Evolutionary conservation across 2,329 filamentous ascomycete species (phyloP).

Genomic region (Botrytis tulipae): DNA sequence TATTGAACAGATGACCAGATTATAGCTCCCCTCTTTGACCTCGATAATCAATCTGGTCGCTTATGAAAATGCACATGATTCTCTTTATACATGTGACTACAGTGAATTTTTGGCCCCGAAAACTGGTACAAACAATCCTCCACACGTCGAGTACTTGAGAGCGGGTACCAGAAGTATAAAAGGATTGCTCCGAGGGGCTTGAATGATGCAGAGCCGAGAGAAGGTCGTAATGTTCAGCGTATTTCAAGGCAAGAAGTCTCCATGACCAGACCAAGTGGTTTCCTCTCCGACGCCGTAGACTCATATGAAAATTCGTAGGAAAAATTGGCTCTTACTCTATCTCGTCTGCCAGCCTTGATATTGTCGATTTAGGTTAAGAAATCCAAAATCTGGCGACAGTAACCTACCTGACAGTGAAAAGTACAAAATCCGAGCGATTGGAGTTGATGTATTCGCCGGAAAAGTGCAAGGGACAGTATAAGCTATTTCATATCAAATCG

Average conservation of each 20-base stretch:
- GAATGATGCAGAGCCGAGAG: not conserved
- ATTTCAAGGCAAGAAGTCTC: not conserved
- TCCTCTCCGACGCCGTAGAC: too few species aligned
- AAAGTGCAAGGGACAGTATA: not conserved
- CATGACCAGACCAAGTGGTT: not conserved
- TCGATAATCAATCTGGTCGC: too few species aligned
- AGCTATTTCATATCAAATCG: rapidly evolving
- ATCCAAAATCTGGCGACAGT: rapidly evolving
- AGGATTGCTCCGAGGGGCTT: rapidly evolving
- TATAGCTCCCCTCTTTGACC: too few species aligned
- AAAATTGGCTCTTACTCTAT: not conserved
- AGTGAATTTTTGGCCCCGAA: not conserved
- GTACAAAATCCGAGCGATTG: rapidly evolving
- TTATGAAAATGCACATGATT: too few species aligned
- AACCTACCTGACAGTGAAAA: not conserved
- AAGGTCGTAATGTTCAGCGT: rapidly evolving
- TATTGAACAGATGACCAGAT: too few species aligned
- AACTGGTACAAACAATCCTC: not conserved
- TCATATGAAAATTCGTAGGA: too few species aligned
- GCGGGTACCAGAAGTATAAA: not conserved
- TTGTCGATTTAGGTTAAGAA: not conserved
- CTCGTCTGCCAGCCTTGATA: not conserved
- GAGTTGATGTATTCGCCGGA: rapidly evolving
- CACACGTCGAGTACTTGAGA: not conserved
- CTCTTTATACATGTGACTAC: not conserved